These are phyloP conservation scores for Nemania bipapillata DNA, from an alignment of 2,329 filamentous ascomycete species.

Conservation along the genomic window DNA sequence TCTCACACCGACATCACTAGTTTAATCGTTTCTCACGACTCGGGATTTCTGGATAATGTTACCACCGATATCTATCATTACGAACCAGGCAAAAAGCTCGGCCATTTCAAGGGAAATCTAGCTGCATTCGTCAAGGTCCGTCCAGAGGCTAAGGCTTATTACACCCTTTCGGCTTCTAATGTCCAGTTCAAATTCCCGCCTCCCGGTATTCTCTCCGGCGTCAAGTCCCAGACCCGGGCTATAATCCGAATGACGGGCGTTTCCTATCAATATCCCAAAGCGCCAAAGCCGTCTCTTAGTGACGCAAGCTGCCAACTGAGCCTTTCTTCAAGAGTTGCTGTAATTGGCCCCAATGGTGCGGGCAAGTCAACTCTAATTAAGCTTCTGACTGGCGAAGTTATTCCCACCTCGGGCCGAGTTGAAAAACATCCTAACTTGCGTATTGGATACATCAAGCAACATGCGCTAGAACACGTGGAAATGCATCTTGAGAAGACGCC, in stretches of 20 bases:
- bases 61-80: slow-evolving; percentile 99
- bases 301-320: slow-evolving; percentile 89
- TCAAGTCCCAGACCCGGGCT: slow-evolving; percentile 92
- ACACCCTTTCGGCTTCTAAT: slow-evolving; percentile 87
- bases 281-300: slow-evolving; percentile 83
- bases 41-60: slow-evolving; percentile 93
- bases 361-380: slow-evolving; percentile 99
- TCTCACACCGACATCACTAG: slow-evolving; percentile 96
- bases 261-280: slow-evolving; percentile 91
- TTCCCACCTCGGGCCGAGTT: slow-evolving; percentile 84
- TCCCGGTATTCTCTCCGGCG: slow-evolving; percentile 90
- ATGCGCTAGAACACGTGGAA: slow-evolving; percentile 98
- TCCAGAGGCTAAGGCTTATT: slow-evolving; percentile 97
- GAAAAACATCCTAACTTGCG: slow-evolving; percentile 99
- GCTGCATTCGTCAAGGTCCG: slow-evolving; percentile 85
- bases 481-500: slow-evolving; percentile 99
- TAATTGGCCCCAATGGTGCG: slow-evolving; percentile 96
- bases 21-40: slow-evolving; percentile 98
- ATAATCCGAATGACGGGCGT: slow-evolving; percentile 95
- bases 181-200: slow-evolving; percentile 98
- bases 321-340: slow-evolving; percentile 91
- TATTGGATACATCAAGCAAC: slow-evolving; percentile 99
- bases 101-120: slow-evolving; percentile 84
- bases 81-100: slow-evolving; percentile 92
- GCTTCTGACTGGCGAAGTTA: slow-evolving; percentile 89